Conservation (phyloP, 345 rosid species). For the Hibiscus trionum region DNA sequence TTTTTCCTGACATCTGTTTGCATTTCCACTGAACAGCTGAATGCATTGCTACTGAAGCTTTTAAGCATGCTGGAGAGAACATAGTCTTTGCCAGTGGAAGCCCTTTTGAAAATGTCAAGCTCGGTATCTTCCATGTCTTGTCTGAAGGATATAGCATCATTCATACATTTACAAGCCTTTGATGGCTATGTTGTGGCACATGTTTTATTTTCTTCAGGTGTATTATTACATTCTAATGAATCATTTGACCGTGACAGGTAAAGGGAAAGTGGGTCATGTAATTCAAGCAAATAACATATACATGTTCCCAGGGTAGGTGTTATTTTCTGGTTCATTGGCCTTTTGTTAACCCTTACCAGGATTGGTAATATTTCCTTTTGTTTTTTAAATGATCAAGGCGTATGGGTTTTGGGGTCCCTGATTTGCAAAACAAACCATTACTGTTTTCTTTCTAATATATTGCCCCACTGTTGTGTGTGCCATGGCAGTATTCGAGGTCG, state of each 20-base stretch:
- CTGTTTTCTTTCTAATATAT: too few relatives aligned
- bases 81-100: conserved; percentile 96
- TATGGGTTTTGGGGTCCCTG: conserved; percentile 45
- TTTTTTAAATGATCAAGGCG: too few relatives aligned
- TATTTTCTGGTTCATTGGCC: conserved; percentile 12
- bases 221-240: background rate
- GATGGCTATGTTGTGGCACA: background rate
- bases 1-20: conserved; percentile 16
- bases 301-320: conserved; percentile 89
- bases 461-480: too few relatives aligned
- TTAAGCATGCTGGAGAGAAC: conserved; percentile 83
- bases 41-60: conserved; percentile 93
- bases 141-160: conserved; percentile 10
- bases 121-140: conserved; percentile 39
- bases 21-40: conserved; percentile 55
- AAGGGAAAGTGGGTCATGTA: conserved; percentile 81
- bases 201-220: background rate
- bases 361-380: conserved; percentile 32
- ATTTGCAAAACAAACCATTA: background rate
- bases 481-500: conserved; percentile 83
- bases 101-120: conserved; percentile 76
- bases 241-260: conserved; percentile 40
- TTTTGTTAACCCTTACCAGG: conserved; percentile 29
- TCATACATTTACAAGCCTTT: background rate
- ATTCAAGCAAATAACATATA: conserved; percentile 99